These are phyloP conservation scores for Apiospora sp. DNA, from an alignment of 2,329 filamentous ascomycete genomes.

Conservation along the genomic window DNA sequence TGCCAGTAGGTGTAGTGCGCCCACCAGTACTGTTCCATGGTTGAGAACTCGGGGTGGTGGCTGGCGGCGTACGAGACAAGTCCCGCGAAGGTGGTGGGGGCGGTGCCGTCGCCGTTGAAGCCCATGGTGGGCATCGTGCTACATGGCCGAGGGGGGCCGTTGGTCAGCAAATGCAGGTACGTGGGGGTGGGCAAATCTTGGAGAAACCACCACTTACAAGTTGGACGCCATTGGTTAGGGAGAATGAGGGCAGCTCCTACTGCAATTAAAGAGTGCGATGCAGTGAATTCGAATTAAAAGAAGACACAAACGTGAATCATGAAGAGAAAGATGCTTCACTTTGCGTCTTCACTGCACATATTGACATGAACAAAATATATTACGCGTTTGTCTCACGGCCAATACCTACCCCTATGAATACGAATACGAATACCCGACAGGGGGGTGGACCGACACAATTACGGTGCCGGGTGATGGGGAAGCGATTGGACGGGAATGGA, in stretches of 20 bases:
- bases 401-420: neutral
- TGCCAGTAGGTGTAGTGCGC: slow-evolving; percentile 98
- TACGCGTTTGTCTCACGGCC: neutral
- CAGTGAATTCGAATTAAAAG: neutral
- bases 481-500: neutral
- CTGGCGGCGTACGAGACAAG: neutral
- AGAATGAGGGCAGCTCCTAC: neutral
- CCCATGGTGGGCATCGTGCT: neutral
- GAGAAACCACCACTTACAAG: neutral
- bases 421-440: neutral
- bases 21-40: slow-evolving; percentile 40
- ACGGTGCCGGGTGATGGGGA: neutral
- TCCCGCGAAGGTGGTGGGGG: neutral
- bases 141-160: neutral
- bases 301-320: neutral
- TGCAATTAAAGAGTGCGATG: neutral
- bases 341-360: neutral
- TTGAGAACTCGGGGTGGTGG: neutral
- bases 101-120: too few relatives aligned
- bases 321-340: neutral
- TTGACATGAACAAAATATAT: neutral
- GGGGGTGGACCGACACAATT: neutral
- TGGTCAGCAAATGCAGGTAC: neutral
- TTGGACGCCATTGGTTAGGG: neutral
- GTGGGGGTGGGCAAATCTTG: too few relatives aligned